Evolutionary conservation across 2,329 filamentous ascomycete species (phyloP).

Genomic region (Sodiomyces alkalinus): DNA sequence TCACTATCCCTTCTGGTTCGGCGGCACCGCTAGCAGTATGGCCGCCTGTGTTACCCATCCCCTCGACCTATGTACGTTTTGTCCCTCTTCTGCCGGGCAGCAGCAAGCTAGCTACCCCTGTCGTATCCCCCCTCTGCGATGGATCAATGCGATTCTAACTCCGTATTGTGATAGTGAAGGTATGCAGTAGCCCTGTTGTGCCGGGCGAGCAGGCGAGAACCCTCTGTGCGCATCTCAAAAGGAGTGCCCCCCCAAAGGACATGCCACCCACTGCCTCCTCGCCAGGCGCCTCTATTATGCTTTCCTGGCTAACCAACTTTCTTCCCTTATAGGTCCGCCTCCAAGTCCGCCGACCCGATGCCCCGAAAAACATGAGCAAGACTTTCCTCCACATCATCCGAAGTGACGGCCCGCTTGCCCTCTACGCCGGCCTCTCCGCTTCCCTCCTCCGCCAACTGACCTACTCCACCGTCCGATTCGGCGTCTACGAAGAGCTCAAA

Average conservation of each 20-base stretch:
- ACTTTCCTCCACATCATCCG: slow-evolving; percentile 74
- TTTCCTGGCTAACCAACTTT: slow-evolving; percentile 1
- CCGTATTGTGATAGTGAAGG: slow-evolving; percentile 1
- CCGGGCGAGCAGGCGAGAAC: too few species aligned
- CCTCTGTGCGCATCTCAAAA: too few species aligned
- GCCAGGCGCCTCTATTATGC: not conserved
- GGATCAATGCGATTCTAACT: not conserved
- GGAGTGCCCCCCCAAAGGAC: slow-evolving; percentile 1
- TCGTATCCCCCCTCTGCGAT: not conserved
- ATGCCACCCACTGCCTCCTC: not conserved
- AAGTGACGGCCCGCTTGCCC: slow-evolving; percentile 58
- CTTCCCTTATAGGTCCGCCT: slow-evolving; percentile 60
- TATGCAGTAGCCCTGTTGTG: slow-evolving; percentile 2
- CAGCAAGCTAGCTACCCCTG: not conserved
- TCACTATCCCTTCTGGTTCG: slow-evolving; percentile 94
- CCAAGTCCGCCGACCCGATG: slow-evolving; percentile 66
- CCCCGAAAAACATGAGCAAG: slow-evolving; percentile 65
- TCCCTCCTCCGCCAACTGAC: slow-evolving; percentile 87
- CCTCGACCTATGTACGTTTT: slow-evolving; percentile 65
- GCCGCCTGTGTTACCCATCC: slow-evolving; percentile 88
- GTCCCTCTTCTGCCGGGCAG: not conserved
- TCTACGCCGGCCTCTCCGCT: slow-evolving; percentile 87
- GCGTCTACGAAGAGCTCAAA: slow-evolving; percentile 91
- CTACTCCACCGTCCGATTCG: slow-evolving; percentile 93
- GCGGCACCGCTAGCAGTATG: slow-evolving; percentile 83